Evolutionary conservation across 2,329 filamentous ascomycete genomes (phyloP), one percentile per base, ranked within the genome.

Genomic region (Mollisiaceae sp.): DNA sequence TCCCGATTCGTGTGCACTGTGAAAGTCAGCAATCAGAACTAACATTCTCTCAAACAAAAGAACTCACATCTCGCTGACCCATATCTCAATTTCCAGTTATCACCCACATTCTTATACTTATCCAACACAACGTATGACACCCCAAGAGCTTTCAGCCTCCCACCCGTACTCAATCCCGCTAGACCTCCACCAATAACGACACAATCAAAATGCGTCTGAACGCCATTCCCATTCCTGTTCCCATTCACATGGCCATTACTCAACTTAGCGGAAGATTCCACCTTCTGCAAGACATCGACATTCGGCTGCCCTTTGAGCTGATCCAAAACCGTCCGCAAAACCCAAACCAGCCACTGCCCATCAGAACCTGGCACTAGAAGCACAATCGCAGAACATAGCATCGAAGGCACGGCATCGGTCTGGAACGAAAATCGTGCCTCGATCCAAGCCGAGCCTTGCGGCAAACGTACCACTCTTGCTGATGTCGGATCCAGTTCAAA

Each of bases 11-110:
- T 70, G 27, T 70, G 68, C 20, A 70, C 63, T 67, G 14, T 20
- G 3, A 22, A 27, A 2, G 27, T 47, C 20, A 60, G 24, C n/a
- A 2, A 8, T 18, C 15, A 1, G 4, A 22, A 1, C 22, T 32
- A 20, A 32, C 24, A 3, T 11, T 2, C 22, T 22, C 35, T 41
- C 2, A 27, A 11, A 8, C 32, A 32, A 4, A 32, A 11, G 15
- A 58, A 62, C 64, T 64, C 32, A 69, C 68, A 59, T 57, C 54
- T 61, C 22, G 62, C 59, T 35, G 67, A 67, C 14, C 27, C 62
- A 60, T 71, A 69, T 56, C 87, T 78, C 50, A 80, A 80, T 27
- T 86, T 80, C 87, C 87, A 90, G 73, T 84, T 89, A 68, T 90
- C 86, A 9, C 87, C 87, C 0, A 90, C 78, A 1, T 81, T 78